phyloP scores from a whole-genome alignment of 1,284 basidiomycete genomes.

The Moesziomyces globuligerus region DNA sequence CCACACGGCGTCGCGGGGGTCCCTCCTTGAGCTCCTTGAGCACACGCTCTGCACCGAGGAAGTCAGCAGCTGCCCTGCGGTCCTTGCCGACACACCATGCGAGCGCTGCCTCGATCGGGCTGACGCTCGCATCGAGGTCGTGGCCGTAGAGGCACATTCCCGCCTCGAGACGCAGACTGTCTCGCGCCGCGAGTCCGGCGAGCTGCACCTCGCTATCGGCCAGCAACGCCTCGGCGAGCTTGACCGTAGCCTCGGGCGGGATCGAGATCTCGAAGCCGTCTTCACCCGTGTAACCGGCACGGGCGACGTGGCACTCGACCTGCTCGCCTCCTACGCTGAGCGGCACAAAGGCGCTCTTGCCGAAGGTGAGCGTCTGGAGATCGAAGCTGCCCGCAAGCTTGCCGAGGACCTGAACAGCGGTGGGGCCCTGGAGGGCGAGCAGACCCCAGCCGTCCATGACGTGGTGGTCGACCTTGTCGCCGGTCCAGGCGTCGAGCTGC shows the following conservation, averaged over 20 bases:
- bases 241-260: conserved; percentile 79
- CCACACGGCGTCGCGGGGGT: conserved; percentile 81
- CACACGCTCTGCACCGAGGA: conserved; percentile 86
- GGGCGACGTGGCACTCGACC: conserved; percentile 80
- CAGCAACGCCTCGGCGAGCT: conserved; percentile 77
- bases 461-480: conserved; percentile 79
- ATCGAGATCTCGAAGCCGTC: conserved; percentile 98
- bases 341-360: conserved; percentile 57
- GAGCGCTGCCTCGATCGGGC: conserved; percentile 85
- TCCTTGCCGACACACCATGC: conserved; percentile 94
- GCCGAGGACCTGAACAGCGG: conserved; percentile 82
- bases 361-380: conserved; percentile 70
- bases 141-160: conserved; percentile 98
- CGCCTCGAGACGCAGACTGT: conserved; percentile 91
- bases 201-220: conserved; percentile 77
- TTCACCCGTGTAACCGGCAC: conserved; percentile 98
- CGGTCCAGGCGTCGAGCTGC: conserved; percentile 71
- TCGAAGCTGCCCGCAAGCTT: conserved; percentile 71
- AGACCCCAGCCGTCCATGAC: conserved; percentile 87
- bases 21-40: conserved; percentile 79
- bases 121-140: conserved; percentile 86
- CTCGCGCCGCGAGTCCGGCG: conserved; percentile 90
- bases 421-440: conserved; percentile 89
- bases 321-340: conserved; percentile 71
- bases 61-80: conserved; percentile 75